These are phyloP conservation scores for Aulographum hederae DNA, from an alignment of 2,329 filamentous ascomycete species.

Conservation along the genomic window DNA sequence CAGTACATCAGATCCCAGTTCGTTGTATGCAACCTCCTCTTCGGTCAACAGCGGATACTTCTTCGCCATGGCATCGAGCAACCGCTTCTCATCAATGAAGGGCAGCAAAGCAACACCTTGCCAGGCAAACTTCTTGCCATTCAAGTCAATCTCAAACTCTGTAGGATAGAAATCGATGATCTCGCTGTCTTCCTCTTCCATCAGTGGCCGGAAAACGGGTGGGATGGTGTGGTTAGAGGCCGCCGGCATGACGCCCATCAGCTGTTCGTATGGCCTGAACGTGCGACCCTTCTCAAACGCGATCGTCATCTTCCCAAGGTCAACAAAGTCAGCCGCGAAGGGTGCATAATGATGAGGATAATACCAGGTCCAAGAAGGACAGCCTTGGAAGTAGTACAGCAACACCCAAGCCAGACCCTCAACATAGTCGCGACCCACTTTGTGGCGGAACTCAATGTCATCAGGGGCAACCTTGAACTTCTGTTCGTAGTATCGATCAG, in stretches of 20 bases:
- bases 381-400: slow-evolving; percentile 94
- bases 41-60: slow-evolving; percentile 64
- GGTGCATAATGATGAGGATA: slow-evolving; percentile 98
- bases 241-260: slow-evolving; percentile 94
- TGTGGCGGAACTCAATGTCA: slow-evolving; percentile 70
- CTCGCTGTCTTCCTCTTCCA: slow-evolving; percentile 72
- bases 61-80: slow-evolving; percentile 64
- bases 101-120: slow-evolving; percentile 85
- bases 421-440: slow-evolving; percentile 80
- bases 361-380: slow-evolving; percentile 98
- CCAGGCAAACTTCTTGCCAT: slow-evolving; percentile 98
- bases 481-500: slow-evolving; percentile 89
- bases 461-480: slow-evolving; percentile 76
- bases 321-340: slow-evolving; percentile 86
- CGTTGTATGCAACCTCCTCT: slow-evolving; percentile 64
- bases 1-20: slow-evolving; percentile 61
- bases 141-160: slow-evolving; percentile 82
- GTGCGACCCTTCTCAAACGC: slow-evolving; percentile 69
- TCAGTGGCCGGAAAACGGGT: slow-evolving; percentile 71
- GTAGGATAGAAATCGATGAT: slow-evolving; percentile 97
- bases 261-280: slow-evolving; percentile 85
- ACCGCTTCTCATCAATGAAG: slow-evolving; percentile 83
- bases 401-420: slow-evolving; percentile 93
- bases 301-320: slow-evolving; percentile 61
- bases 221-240: slow-evolving; percentile 86